phyloP scores from a whole-genome alignment of 139 green algal species.

The Parachlorella kessleri region DNA sequence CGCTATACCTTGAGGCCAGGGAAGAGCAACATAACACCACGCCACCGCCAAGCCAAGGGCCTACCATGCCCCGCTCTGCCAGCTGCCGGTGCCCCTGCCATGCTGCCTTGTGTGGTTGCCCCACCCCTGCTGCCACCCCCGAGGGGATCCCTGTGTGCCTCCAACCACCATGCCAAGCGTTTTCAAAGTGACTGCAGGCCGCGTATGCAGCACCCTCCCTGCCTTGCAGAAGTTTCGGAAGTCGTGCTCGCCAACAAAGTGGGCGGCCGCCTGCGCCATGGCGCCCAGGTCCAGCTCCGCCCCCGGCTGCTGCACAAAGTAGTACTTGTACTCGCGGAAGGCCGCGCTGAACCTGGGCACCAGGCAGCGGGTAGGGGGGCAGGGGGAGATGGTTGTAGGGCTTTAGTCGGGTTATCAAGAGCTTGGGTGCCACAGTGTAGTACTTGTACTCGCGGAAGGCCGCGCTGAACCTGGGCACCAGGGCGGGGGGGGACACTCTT shows the following conservation, averaged over 20 bases:
- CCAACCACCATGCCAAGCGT: no score
- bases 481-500: no score
- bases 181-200: no score
- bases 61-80: no score
- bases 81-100: no score
- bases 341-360: conserved; percentile 70
- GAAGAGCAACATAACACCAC: no score
- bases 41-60: no score
- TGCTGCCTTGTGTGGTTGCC: no score
- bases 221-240: conserved; percentile 97
- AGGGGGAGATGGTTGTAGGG: neutral
- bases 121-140: no score
- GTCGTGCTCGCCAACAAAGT: conserved; percentile 90
- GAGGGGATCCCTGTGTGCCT: no score
- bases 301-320: conserved; percentile 58
- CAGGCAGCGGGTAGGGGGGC: neutral
- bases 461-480: conserved; percentile 70
- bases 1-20: no score
- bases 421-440: conserved; percentile 85
- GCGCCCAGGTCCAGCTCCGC: conserved; percentile 64
- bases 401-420: no score
- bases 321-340: conserved; percentile 92
- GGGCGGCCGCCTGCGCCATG: conserved; percentile 76
- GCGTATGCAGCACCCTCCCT: conserved; percentile 30
- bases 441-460: conserved; percentile 89